phyloP scores from a whole-genome alignment of 2,329 filamentous ascomycete genomes.

The Apiospora hydei region DNA sequence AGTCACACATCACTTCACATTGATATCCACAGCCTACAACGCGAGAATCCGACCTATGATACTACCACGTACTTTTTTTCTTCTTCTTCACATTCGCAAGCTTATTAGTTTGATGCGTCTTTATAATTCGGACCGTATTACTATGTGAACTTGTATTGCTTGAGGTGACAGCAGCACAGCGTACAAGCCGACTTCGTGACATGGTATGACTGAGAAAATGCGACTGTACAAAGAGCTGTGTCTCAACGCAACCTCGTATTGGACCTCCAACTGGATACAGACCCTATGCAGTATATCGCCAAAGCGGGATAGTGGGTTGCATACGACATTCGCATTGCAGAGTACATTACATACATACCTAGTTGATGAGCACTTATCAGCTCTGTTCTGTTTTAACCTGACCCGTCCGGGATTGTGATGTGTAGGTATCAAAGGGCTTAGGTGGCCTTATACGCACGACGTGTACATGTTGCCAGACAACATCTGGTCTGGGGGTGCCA shows the following conservation, averaged over 20 bases:
- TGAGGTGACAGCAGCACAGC: neutral
- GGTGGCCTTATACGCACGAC: neutral
- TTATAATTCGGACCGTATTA: neutral
- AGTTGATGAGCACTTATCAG: neutral
- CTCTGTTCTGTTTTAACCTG: neutral
- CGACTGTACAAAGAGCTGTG: neutral
- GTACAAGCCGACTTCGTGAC: neutral
- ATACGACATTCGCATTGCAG: neutral
- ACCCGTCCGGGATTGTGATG: neutral
- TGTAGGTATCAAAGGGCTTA: neutral
- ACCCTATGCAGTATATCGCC: neutral
- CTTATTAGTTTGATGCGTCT: neutral
- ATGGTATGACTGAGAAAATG: neutral
- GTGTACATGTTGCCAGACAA: neutral
- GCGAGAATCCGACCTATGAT: neutral
- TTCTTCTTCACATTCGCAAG: neutral
- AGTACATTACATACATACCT: neutral
- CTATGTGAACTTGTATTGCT: neutral
- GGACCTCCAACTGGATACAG: neutral
- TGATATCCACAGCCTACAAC: neutral
- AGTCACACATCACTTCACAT: neutral
- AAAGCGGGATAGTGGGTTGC: neutral
- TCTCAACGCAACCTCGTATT: constrained; percentile 15
- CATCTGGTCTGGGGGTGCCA: neutral
- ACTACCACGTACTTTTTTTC: neutral